phyloP scores from a whole-genome alignment of 1,284 basidiomycete species.

The Laetiporus sulphureus region DNA sequence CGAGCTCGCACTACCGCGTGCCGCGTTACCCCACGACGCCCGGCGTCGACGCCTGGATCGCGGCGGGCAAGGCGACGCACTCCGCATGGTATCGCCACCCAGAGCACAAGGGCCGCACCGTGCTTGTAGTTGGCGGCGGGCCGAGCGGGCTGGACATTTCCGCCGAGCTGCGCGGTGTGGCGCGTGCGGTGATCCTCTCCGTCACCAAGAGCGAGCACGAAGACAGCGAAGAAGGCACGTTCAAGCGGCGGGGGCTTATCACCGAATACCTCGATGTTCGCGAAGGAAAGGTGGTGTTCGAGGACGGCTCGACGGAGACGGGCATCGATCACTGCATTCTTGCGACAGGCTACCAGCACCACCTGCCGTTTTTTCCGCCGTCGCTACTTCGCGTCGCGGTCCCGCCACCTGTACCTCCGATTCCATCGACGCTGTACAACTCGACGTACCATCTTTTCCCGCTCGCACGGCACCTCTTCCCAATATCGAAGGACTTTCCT shows the following conservation, averaged over 20 bases:
- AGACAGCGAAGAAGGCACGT: constrained; percentile 27
- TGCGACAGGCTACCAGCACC: constrained; percentile 66
- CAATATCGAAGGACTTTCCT: constrained; percentile 40
- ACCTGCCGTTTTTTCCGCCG: constrained; percentile 53
- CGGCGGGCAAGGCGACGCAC: constrained; percentile 44
- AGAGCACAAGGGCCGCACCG: constrained; percentile 34
- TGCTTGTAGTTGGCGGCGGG: constrained; percentile 67
- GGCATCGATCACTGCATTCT: constrained; percentile 57
- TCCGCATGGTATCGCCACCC: constrained; percentile 63
- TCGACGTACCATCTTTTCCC: constrained; percentile 62
- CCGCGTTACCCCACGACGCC: constrained; percentile 55
- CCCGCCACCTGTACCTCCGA: constrained; percentile 36
- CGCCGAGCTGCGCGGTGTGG: constrained; percentile 42
- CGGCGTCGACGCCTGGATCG: constrained; percentile 54
- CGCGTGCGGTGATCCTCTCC: constrained; percentile 50
- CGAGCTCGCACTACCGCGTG: constrained; percentile 65
- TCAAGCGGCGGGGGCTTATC: constrained; percentile 40
- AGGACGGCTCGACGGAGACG: constrained; percentile 47
- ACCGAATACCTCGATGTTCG: constrained; percentile 32
- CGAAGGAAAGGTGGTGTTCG: constrained; percentile 47
- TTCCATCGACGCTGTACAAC: constrained; percentile 48
- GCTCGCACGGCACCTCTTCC: constrained; percentile 46
- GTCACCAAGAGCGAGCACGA: constrained; percentile 29
- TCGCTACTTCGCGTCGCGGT: constrained; percentile 26
- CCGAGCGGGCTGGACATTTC: constrained; percentile 65